Evolutionary conservation across 305 asterid genomes (phyloP).

Genomic region (Fraxinus albicans): DNA sequence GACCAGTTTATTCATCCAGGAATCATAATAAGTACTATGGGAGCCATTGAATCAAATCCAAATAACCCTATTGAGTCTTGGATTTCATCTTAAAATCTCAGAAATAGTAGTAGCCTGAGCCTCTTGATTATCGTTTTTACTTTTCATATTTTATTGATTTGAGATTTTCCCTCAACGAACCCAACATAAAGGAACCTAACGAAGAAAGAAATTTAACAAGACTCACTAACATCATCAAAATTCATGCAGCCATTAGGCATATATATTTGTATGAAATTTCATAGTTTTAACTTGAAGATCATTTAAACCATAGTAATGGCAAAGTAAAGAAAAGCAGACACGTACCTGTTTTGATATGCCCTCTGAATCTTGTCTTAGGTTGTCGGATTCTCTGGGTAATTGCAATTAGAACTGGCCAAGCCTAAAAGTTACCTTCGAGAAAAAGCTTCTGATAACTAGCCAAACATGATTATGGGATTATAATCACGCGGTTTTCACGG

Average conservation of each 20-base stretch:
- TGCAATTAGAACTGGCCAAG: not conserved
- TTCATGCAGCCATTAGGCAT: not conserved
- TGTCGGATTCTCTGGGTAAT: not conserved
- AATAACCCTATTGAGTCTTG: not conserved
- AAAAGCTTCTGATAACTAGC: not conserved
- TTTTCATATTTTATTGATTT: not conserved
- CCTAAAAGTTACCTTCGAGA: not conserved
- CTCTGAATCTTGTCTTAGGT: not conserved
- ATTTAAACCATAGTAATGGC: not conserved
- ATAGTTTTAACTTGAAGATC: not conserved
- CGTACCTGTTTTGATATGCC: not conserved
- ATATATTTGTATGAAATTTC: not conserved
- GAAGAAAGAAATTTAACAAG: not conserved
- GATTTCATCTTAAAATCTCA: not conserved
- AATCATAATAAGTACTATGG: not conserved
- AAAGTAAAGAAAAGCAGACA: not conserved
- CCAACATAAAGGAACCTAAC: not conserved
- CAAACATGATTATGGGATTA: not conserved
- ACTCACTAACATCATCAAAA: not conserved
- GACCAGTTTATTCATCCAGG: not conserved
- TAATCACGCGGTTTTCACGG: constrained; percentile 8
- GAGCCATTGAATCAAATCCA: not conserved
- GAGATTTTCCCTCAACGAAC: not conserved
- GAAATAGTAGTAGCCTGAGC: not conserved
- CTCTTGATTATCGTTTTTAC: not conserved